A percentile compares a stretch with the other conserved stretches of the same genome.
phyloP scores from a whole-genome alignment of 495 filamentous ascomycete genomes.

The Hypoxylon trugodes region DNA sequence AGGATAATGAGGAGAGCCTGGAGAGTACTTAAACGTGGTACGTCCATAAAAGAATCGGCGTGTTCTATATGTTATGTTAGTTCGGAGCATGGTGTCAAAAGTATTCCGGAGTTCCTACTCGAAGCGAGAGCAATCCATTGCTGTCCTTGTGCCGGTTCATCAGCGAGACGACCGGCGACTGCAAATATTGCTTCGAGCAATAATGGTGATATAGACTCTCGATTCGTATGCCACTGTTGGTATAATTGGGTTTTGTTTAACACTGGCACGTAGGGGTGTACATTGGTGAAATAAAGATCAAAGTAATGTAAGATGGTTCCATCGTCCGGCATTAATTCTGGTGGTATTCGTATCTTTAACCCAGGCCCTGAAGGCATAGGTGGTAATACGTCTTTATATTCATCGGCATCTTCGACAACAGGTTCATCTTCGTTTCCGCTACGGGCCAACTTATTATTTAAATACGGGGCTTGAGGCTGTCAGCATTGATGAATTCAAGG shows the following conservation, averaged over 20 bases:
- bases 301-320: slow-evolving; percentile 86
- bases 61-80: slow-evolving; percentile 69
- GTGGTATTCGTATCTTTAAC: slow-evolving; percentile 84
- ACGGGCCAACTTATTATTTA: slow-evolving; percentile 70
- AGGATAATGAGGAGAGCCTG: slow-evolving; percentile 88
- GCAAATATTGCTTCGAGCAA: slow-evolving; percentile 96
- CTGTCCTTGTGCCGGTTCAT: slow-evolving; percentile 82
- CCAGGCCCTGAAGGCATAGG: slow-evolving; percentile 72
- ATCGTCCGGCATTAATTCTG: slow-evolving; percentile 92
- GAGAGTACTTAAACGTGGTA: slow-evolving; percentile 90
- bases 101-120: slow-evolving; percentile 63
- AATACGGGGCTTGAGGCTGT: slow-evolving; percentile 74
- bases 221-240: slow-evolving; percentile 89
- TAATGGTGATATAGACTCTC: slow-evolving; percentile 87
- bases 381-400: slow-evolving; percentile 69
- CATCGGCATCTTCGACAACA: slow-evolving; percentile 77
- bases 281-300: slow-evolving; percentile 88
- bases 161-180: slow-evolving; percentile 82
- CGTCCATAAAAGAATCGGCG: slow-evolving; percentile 95
- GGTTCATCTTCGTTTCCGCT: slow-evolving; percentile 73
- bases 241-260: slow-evolving; percentile 86
- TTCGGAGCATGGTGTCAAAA: not conserved
- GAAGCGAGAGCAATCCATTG: slow-evolving; percentile 95
- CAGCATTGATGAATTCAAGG: not conserved
- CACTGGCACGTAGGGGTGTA: slow-evolving; percentile 97